Evolutionary conservation across 2,329 filamentous ascomycete genomes (phyloP), one percentile per base, ranked within the genome.

Genomic region (Teratosphaeria epicoccoides): DNA sequence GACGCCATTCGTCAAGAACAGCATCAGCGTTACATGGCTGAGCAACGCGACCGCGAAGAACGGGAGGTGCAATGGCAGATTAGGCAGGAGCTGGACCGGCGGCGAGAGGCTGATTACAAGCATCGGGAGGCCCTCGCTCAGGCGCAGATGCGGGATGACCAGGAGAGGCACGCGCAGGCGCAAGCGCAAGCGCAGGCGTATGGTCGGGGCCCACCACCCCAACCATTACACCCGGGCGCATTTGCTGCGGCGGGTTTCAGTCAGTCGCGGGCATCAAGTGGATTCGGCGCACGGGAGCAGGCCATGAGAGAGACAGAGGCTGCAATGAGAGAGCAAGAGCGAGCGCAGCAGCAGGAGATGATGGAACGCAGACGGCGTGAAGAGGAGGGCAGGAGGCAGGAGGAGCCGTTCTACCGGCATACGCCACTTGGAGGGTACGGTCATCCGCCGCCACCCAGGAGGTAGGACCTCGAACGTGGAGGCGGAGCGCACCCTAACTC

Each of bases 271-370:
- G 33, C 33, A 6, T 20, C 40, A 50, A 10, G 24, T 23, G 12
- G 40, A 12, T 45, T 44, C 20, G 51, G 57, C n/a, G 52, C 61
- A 24, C 49, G 61, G 22, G 61, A 62, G 29, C 55, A 61, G 47
- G 55, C 59, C 14, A 53, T 56, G 50, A 52, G 59, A 26, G 61
- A 63, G 43, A 52, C 54, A 1, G 60, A 62, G 45, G 56, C 55
- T 29, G 49, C 51, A 6, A 57, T 59, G 51, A 52, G 52, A 28
- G 56, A 47, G 43, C 50, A 61, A 50, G 52, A 52, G 48, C 46
- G 46, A 5, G 46, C 46, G 14, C 46, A 28, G 20, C 45, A 47
- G 25, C 23, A 47, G 24, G 46, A 22, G 49, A 54, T 23, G 26
- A 17, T 29, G 25, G 46, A 26, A 22, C 25, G 46, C 14, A n/a